These are phyloP conservation scores for Xylaria sp. DNA, from an alignment of 2,329 filamentous ascomycete species.

Conservation along the genomic window DNA sequence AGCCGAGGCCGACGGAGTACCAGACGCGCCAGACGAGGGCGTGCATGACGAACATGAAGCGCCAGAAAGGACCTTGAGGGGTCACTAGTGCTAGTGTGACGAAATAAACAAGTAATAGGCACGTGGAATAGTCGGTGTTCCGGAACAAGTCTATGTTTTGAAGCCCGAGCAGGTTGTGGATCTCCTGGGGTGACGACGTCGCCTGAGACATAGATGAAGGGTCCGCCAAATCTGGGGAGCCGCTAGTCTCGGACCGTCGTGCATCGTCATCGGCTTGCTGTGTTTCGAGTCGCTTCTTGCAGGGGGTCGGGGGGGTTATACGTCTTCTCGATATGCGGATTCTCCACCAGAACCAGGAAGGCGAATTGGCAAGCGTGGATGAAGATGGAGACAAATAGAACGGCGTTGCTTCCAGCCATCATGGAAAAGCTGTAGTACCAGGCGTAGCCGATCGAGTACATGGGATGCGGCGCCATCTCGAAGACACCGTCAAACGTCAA, in stretches of 20 bases:
- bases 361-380: constrained; percentile 92
- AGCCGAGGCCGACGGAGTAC: constrained; percentile 84
- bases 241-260: constrained; percentile 14
- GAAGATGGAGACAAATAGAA: constrained; percentile 92
- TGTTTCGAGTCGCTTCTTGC: constrained; percentile 46
- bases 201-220: constrained; percentile 24
- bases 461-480: constrained; percentile 96
- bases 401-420: constrained; percentile 96
- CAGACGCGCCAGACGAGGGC: constrained; percentile 81
- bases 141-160: constrained; percentile 84
- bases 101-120: constrained; percentile 72
- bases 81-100: constrained; percentile 68
- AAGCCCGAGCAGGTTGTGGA: constrained; percentile 79
- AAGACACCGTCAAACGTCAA: constrained; percentile 98
- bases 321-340: constrained; percentile 95
- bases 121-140: constrained; percentile 73
- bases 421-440: constrained; percentile 98
- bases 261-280: constrained; percentile 15
- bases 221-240: constrained; percentile 20
- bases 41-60: constrained; percentile 73
- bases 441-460: constrained; percentile 98
- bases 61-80: constrained; percentile 68
- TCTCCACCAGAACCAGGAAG: constrained; percentile 88
- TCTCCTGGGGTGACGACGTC: constrained; percentile 51
- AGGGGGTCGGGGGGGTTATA: constrained; percentile 84